These are phyloP conservation scores for Paramecium sexaurelia DNA, from an alignment of 73 alveolate species.

Conservation along the genomic window DNA sequence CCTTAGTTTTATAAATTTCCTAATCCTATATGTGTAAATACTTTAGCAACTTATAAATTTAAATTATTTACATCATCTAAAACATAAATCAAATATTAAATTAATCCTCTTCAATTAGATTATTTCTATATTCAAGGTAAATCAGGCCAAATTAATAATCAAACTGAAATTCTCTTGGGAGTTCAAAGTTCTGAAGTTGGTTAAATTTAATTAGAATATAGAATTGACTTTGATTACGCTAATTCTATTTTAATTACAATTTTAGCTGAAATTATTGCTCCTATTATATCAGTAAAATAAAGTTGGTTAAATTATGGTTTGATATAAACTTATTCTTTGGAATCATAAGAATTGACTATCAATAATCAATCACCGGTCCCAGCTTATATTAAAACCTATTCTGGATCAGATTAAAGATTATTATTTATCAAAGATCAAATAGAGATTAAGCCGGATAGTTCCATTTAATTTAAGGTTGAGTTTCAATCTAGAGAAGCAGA, in stretches of 20 bases:
- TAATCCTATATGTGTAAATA: background rate
- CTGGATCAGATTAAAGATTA: constrained; percentile 35
- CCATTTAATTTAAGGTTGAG: constrained; percentile 7
- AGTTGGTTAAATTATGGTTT: constrained; percentile 45
- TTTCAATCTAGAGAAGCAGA: constrained; percentile 46
- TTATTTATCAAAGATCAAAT: background rate
- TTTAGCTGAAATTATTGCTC: constrained; percentile 17
- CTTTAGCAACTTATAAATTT: background rate
- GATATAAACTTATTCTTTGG: constrained; percentile 34
- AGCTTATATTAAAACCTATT: background rate
- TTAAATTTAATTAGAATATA: background rate
- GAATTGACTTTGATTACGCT: constrained; percentile 58
- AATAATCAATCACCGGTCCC: constrained; percentile 9
- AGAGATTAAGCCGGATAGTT: background rate
- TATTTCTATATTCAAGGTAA: background rate
- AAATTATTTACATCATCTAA: background rate
- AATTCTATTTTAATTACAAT: constrained; percentile 34
- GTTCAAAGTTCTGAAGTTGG: background rate
- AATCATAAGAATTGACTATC: constrained; percentile 9
- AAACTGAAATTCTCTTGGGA: background rate
- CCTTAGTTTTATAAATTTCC: constrained; percentile 70
- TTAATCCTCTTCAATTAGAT: background rate
- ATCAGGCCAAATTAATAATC: background rate
- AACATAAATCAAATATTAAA: constrained; percentile 2
- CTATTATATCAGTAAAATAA: background rate